Conservation (phyloP, 768 basidiomycete genomes). For the Psilocybe tampanensis region DNA sequence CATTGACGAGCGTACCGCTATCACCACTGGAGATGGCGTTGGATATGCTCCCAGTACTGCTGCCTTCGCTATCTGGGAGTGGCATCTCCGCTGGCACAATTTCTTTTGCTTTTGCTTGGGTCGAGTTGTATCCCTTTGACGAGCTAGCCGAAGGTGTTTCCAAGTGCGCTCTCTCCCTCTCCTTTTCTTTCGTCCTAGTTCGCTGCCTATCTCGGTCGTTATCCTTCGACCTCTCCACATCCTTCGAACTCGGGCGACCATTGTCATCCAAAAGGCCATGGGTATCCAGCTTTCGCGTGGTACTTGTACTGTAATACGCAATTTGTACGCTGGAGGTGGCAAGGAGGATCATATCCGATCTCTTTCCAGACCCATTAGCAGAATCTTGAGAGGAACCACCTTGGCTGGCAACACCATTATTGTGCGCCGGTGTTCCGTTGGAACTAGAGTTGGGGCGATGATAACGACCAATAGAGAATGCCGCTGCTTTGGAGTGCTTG, state of each 20-base stretch:
- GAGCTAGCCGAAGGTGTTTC: constrained; percentile 13
- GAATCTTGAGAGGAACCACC: constrained; percentile 27
- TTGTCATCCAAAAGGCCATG: constrained; percentile 66
- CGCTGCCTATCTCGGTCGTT: constrained; percentile 20
- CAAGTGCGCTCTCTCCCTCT: constrained; percentile 30
- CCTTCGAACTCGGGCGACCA: constrained; percentile 30
- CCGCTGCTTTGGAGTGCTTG: constrained; percentile 78
- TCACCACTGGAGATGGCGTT: constrained; percentile 18
- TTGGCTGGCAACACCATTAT: constrained; percentile 18
- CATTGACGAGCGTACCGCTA: constrained; percentile 17
- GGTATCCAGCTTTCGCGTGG: constrained; percentile 66
- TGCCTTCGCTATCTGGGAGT: constrained; percentile 24
- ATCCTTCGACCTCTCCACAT: constrained; percentile 34
- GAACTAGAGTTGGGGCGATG: constrained; percentile 34
- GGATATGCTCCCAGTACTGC: constrained; percentile 27
- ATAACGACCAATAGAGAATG: constrained; percentile 78
- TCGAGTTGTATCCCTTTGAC: constrained; percentile 1
- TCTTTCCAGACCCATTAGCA: constrained; percentile 25
- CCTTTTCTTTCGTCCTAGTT: constrained; percentile 29
- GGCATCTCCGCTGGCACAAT: constrained; percentile 6
- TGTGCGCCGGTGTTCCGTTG: background rate
- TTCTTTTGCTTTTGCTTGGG: constrained; percentile 8
- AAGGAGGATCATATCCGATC: constrained; percentile 58
- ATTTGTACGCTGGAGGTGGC: constrained; percentile 78
- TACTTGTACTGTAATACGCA: constrained; percentile 75